Evolutionary conservation across 768 basidiomycete genomes (phyloP).

Genomic region (Auricularia sp.): DNA sequence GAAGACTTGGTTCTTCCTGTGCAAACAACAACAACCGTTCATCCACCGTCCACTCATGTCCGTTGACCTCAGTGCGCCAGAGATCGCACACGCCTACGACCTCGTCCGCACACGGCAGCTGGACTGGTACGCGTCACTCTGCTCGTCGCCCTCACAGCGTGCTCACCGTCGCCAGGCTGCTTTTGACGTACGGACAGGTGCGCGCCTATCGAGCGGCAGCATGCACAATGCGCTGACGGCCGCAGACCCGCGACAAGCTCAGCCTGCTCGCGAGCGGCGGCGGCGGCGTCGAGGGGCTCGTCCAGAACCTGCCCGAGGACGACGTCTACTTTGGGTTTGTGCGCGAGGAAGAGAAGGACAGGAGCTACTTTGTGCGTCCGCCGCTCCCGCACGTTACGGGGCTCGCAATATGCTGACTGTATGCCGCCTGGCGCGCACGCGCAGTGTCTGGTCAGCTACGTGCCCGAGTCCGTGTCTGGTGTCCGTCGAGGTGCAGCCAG

Average conservation of each 20-base stretch:
- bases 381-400: not conserved
- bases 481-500: conserved; percentile 4
- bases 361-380: not conserved
- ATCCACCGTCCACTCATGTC: not conserved
- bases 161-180: not conserved
- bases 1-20: no score
- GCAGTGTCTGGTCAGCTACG: conserved; percentile 5
- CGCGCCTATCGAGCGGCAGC: not conserved
- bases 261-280: conserved; percentile 1
- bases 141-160: not conserved
- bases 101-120: not conserved
- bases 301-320: conserved; percentile 2
- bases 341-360: conserved; percentile 5
- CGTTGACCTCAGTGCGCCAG: not conserved
- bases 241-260: conserved; percentile 6
- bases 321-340: conserved; percentile 5
- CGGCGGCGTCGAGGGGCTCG: conserved; percentile 7
- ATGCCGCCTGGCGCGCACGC: not conserved
- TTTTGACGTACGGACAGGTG: not conserved
- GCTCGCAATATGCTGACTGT: not conserved
- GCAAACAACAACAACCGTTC: not conserved
- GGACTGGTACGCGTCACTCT: not conserved
- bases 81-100: not conserved
- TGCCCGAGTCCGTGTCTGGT: conserved; percentile 1
- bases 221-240: not conserved